Conservation (phyloP, 352 stramenopile species). For the Globisporangium irregulare region DNA sequence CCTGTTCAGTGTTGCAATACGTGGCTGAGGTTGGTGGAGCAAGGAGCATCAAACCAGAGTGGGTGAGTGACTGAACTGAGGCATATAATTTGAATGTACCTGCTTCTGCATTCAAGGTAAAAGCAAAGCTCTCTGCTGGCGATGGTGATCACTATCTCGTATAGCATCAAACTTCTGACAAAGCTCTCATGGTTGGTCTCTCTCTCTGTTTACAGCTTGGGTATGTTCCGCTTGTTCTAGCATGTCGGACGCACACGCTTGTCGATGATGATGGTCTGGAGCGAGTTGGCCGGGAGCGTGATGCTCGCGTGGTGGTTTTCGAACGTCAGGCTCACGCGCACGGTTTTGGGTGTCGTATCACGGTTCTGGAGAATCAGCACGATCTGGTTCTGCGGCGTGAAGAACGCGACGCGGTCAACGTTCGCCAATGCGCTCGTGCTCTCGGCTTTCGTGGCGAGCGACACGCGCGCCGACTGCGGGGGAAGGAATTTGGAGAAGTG, state of each 20-base stretch:
- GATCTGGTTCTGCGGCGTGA: constrained; percentile 28
- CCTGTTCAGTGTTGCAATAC: too few relatives aligned
- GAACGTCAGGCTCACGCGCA: constrained; percentile 22
- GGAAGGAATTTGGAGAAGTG: constrained; percentile 40
- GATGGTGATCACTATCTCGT: too few relatives aligned
- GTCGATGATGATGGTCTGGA: constrained; percentile 25
- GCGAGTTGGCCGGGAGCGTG: constrained; percentile 25
- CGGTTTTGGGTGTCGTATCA: constrained; percentile 24
- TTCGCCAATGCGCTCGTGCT: constrained; percentile 13
- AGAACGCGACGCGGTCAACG: constrained; percentile 34
- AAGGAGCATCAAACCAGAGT: too few relatives aligned
- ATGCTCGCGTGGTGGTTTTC: constrained; percentile 24
- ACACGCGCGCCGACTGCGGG: constrained; percentile 28
- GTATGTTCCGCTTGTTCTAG: neutral
- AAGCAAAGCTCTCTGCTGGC: too few relatives aligned
- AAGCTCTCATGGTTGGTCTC: too few relatives aligned
- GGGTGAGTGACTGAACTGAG: too few relatives aligned
- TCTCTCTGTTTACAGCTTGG: too few relatives aligned
- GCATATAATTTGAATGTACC: too few relatives aligned
- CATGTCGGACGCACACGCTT: neutral
- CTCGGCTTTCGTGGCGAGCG: constrained; percentile 10
- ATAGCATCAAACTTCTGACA: too few relatives aligned
- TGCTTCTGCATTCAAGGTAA: too few relatives aligned
- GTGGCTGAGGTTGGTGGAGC: too few relatives aligned
- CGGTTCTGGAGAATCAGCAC: constrained; percentile 42